phyloP scores from a whole-genome alignment of 352 stramenopile genomes.

The Phytophthora sojae region DNA sequence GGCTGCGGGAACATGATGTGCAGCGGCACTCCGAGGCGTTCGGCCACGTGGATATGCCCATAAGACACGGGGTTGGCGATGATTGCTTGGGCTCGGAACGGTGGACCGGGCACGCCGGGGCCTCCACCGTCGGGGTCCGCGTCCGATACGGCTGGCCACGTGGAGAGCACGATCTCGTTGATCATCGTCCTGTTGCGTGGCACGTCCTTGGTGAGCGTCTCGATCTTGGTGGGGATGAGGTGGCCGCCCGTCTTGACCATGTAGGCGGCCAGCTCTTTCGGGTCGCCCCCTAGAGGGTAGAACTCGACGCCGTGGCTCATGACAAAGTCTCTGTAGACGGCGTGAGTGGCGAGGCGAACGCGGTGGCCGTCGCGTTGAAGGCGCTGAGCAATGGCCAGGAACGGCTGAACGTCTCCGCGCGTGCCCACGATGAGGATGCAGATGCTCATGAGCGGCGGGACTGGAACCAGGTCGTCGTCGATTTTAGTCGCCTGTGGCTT shows the following conservation, averaged over 20 bases:
- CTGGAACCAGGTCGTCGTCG: conserved; percentile 10
- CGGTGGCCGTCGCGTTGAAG: conserved; percentile 86
- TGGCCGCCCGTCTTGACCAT: conserved; percentile 89
- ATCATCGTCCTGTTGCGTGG: conserved; percentile 89
- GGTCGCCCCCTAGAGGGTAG: conserved; percentile 69
- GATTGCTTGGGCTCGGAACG: conserved; percentile 90
- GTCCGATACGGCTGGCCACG: conserved; percentile 85
- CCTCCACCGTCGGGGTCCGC: conserved; percentile 75
- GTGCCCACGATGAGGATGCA: conserved; percentile 90
- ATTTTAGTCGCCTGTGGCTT: neutral
- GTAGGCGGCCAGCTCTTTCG: conserved; percentile 79
- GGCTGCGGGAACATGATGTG: conserved; percentile 95
- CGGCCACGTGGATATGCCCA: conserved; percentile 93
- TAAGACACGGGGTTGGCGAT: conserved; percentile 94
- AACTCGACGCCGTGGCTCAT: conserved; percentile 70
- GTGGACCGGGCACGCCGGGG: conserved; percentile 36
- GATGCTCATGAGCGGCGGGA: conserved; percentile 55
- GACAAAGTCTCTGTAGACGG: conserved; percentile 83
- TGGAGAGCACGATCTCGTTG: conserved; percentile 85
- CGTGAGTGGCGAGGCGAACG: conserved; percentile 91
- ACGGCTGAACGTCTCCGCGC: conserved; percentile 80
- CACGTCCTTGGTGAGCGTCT: conserved; percentile 63
- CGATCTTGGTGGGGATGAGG: conserved; percentile 66
- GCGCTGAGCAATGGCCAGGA: conserved; percentile 78
- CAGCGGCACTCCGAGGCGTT: conserved; percentile 90